phyloP scores from a whole-genome alignment of 805 yeast species.

The Lipomyces mesembrius region DNA sequence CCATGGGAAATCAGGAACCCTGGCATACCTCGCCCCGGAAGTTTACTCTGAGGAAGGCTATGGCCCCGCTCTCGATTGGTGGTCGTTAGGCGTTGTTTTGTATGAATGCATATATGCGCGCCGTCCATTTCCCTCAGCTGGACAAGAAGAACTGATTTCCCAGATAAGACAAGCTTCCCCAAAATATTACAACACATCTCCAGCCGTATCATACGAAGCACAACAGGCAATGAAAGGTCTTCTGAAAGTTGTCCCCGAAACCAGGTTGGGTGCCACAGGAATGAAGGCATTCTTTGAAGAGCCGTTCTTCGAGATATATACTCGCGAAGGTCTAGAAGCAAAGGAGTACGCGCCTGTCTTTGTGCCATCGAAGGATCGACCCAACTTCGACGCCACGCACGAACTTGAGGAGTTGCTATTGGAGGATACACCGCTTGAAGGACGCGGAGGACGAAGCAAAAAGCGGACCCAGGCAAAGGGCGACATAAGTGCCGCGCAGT shows the following conservation, averaged over 20 bases:
- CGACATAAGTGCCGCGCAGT: background rate
- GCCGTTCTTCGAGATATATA: conserved; percentile 64
- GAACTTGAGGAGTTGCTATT: conserved; percentile 35
- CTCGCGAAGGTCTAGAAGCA: conserved; percentile 25
- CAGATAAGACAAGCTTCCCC: conserved; percentile 22
- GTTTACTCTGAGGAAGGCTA: conserved; percentile 39
- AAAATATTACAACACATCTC: conserved; percentile 46
- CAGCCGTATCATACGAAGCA: conserved; percentile 61
- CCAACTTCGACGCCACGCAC: conserved; percentile 24
- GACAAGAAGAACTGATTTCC: conserved; percentile 10
- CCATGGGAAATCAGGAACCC: conserved; percentile 41
- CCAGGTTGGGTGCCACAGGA: conserved; percentile 75
- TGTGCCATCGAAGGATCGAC: conserved; percentile 20
- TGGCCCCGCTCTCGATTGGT: conserved; percentile 43
- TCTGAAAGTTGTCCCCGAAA: conserved; percentile 62
- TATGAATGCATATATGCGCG: conserved; percentile 43
- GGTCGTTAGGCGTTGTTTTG: conserved; percentile 46
- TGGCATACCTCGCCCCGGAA: conserved; percentile 43
- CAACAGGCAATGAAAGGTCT: conserved; percentile 70
- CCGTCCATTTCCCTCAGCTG: conserved; percentile 40
- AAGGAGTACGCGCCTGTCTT: conserved; percentile 24
- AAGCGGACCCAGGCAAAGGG: background rate
- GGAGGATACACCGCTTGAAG: conserved; percentile 19
- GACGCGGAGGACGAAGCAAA: background rate
- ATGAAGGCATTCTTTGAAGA: conserved; percentile 77